Evolutionary conservation across 2,329 filamentous ascomycete species (phyloP).

Genomic region (Ascochyta rabiei): DNA sequence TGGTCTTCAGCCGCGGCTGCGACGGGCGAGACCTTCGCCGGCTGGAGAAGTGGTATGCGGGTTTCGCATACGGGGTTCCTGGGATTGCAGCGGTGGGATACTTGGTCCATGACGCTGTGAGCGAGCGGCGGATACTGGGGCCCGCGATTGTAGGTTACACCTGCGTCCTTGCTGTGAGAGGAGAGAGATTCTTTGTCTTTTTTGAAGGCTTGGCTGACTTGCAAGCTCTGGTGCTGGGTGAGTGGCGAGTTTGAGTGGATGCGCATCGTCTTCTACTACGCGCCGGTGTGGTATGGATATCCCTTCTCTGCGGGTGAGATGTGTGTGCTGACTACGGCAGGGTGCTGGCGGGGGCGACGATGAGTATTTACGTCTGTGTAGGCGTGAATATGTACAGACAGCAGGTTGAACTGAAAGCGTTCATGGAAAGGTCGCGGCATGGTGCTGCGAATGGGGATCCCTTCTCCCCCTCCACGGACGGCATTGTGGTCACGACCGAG

Average conservation of each 20-base stretch:
- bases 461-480: conserved; percentile 51
- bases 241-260: conserved; percentile 69
- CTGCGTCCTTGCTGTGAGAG: no score
- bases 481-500: conserved; percentile 61
- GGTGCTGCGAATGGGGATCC: neutral
- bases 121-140: conserved; percentile 69
- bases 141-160: conserved; percentile 63
- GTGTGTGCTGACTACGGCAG: conserved; percentile 24
- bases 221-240: conserved; percentile 82
- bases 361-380: conserved; percentile 70
- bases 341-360: conserved; percentile 64
- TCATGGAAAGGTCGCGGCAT: conserved; percentile 22
- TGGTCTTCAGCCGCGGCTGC: conserved; percentile 79
- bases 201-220: neutral
- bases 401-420: conserved; percentile 58
- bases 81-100: conserved; percentile 71
- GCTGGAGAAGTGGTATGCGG: conserved; percentile 73
- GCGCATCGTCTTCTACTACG: conserved; percentile 77
- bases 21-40: conserved; percentile 66
- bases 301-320: neutral
- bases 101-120: conserved; percentile 65
- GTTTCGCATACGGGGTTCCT: conserved; percentile 74
- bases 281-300: conserved; percentile 65
- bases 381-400: conserved; percentile 71
- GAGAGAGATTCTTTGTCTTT: no score